Base-by-base conservation (phyloP, 2,329 filamentous ascomycete species). In the Ceratocystis cacaofunesta region DNA sequence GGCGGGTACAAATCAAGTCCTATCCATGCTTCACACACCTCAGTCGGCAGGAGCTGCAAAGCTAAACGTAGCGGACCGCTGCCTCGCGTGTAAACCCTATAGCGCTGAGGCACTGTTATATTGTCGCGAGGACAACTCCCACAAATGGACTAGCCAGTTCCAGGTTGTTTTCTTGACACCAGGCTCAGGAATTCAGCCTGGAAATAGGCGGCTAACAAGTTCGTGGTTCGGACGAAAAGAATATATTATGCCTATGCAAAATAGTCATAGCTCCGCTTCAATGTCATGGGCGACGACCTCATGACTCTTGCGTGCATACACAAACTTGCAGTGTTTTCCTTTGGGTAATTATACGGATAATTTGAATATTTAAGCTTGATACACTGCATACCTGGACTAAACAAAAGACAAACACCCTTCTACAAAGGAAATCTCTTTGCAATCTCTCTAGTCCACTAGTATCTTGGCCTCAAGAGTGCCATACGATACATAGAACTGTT, bases 401-500 rank as follows among this genome's bases (percentile, higher is more conserved):
- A 19, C 5, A 52, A 52, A 48, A 32, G 7, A 12, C 43, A 15
- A 41, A 15, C 12, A 12, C 36, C 36, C 3, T 41, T 41, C 10
- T 41, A 41, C 10, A 12, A 41, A 41, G 12, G 36, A 41, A 41
- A 41, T 15, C 10, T 15, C 36, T 8, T 10, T 41, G 22, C 3
- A 17, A 22, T 50, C n/a, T 48, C 15, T 57, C 22, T 71, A 95
- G 75, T 96, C 91, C 46, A 96, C 84, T 66, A 95, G 74, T 67
- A 97, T 92, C 75, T 84, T 92, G 69, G 83, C 79, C 77, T 96
- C 90, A 70, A 96, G 74, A 69, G 84, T 82, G n/a, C 88, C 88
- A 73, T 91, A 99, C 72, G 88, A 82, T 70, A 87, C 80, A 74
- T 95, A 92, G 77, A 96, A 99, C 70, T 87, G 85, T 69, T 88